These are phyloP conservation scores for Monoraphidium neglectum DNA, from an alignment of 139 green algal genomes.

Conservation along the genomic window DNA sequence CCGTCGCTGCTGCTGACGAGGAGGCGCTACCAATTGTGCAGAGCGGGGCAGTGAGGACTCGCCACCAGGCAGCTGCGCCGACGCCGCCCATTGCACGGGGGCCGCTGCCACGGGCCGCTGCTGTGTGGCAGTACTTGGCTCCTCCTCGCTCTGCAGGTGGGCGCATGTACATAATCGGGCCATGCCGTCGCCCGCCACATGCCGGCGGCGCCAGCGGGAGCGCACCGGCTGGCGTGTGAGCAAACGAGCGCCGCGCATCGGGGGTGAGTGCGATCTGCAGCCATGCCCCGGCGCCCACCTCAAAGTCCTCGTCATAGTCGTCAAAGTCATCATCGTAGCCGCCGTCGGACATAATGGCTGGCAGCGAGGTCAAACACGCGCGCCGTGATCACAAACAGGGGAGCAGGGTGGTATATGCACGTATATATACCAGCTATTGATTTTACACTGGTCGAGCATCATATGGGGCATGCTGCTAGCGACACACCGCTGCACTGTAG, in stretches of 20 bases:
- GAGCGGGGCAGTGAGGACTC: no score
- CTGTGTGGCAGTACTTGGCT: background rate
- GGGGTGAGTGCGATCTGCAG: background rate
- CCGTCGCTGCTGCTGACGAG: no score
- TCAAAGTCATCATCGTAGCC: constrained; percentile 53
- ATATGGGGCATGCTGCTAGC: background rate
- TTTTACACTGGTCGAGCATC: constrained; percentile 4
- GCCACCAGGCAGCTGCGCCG: background rate
- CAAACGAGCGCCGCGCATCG: background rate
- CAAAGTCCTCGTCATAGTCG: constrained; percentile 50
- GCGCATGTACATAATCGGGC: background rate
- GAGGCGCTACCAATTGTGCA: no score
- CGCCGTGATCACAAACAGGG: background rate
- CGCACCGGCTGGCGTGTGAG: background rate
- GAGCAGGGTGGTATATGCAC: background rate
- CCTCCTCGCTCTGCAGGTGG: constrained; percentile 13
- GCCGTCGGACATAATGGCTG: constrained; percentile 8
- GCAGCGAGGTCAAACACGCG: background rate
- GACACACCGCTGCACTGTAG: no score
- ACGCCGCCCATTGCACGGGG: background rate
- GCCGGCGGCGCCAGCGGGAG: background rate
- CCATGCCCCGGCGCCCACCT: constrained; percentile 22
- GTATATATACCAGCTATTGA: background rate
- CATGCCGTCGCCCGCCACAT: background rate
- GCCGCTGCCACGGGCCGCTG: background rate